A percentile compares a stretch with the other conserved stretches of the same genome.
phyloP scores from a whole-genome alignment of 2,329 filamentous ascomycete genomes.

The Fusarium beomiforme region DNA sequence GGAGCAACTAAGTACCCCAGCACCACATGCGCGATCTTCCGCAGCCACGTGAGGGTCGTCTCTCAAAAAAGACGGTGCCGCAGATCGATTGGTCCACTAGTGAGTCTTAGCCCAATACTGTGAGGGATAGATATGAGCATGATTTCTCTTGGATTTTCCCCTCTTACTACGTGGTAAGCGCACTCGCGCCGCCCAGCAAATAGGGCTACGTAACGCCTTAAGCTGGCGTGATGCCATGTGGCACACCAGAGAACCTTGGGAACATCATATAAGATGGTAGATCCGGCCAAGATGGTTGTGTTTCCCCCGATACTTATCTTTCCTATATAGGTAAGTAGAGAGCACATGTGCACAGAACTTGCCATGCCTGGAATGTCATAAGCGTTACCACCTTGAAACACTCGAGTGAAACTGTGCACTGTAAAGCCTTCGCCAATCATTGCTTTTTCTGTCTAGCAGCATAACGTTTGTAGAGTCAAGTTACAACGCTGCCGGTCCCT shows the following conservation, averaged over 20 bases:
- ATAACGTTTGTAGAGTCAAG: neutral
- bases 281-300: neutral
- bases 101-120: neutral
- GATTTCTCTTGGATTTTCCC: constrained; percentile 6
- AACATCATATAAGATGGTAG: constrained; percentile 3
- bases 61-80: constrained; percentile 22
- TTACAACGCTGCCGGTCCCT: neutral
- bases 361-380: constrained; percentile 7
- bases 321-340: neutral
- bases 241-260: constrained; percentile 10
- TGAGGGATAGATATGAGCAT: neutral
- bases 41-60: constrained; percentile 47
- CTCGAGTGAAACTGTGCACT: constrained; percentile 7
- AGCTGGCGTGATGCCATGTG: constrained; percentile 32
- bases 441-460: constrained; percentile 29
- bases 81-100: constrained; percentile 30
- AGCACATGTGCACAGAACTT: constrained; percentile 3
- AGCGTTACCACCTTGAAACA: constrained; percentile 25
- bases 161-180: neutral
- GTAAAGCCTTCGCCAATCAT: constrained; percentile 24
- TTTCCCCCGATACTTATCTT: neutral
- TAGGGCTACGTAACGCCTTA: neutral
- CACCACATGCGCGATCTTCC: constrained; percentile 49
- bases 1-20: constrained; percentile 37
- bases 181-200: constrained; percentile 4